Evolutionary conservation across 2,329 filamentous ascomycete species (phyloP), one percentile per base, ranked within the genome.

Genomic region (Apiospora malaysiana): DNA sequence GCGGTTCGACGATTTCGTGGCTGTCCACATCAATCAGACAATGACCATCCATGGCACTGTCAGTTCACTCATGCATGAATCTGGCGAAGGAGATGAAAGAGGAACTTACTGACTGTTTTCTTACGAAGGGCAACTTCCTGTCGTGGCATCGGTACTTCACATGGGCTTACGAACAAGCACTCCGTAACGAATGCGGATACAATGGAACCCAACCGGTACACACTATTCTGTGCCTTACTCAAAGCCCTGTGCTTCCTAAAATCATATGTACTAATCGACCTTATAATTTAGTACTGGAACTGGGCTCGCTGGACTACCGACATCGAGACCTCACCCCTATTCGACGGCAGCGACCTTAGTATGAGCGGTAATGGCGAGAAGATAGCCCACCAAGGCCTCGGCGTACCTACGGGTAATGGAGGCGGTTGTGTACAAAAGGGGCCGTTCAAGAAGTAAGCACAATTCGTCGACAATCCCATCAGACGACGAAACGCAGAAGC

Each of bases 341-440:
- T 88, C 71, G 84, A 85, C 71, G 86, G 86, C 69, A 83, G 82
- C 70, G 81, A 78, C 14, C 83, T 81, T 65, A 82, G 79, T 63
- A 77, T 85, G 82, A 81, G 79, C 10, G 83, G 84, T 4, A 81
- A 85, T 56, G 84, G 84, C 16, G 73, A 73, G 69, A 73, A 74
- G 43, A 71, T 68, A 9, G 45, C 66, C 12, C 73, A 75, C 46
- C 51, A 68, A n/a, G 71, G 70, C 1, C 25, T 65, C 25, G 23
- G 43, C 18, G 43, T 46, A 0, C 74, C 74, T 0, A 68, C 69
- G 1, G 73, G 72, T 1, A 71, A 84, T 2, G 86, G 86, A 27
- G 84, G 74, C 23, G 86, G 86, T 12, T 88, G 86, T 74, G 78
- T 88, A 0, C 77, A 76, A 21, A 80, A 77, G 3, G 85, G 85